Evolutionary conservation across 2,329 filamentous ascomycete genomes (phyloP), one percentile per base, ranked within the genome.

Genomic region (Dactylella cylindrospora): DNA sequence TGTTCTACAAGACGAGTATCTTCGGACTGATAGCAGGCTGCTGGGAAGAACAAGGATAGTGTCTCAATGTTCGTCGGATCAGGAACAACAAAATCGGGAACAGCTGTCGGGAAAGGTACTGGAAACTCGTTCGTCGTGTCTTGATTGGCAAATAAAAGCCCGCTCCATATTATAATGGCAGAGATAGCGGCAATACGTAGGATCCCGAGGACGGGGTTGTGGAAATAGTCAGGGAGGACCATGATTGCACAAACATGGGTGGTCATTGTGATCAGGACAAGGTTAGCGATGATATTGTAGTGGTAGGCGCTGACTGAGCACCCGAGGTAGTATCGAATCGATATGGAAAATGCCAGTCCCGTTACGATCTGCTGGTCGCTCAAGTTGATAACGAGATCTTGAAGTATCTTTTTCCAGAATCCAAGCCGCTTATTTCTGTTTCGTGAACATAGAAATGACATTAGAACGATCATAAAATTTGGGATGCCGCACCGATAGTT

Each of bases 241-340:
- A 43, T 13, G 3, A 43, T 43, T 23, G 39, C 20, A 15, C 20
- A 43, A 4, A 43, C 39, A 43, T 43, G 39, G 22, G 39, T 43
- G 9, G 20, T 26, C 39, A 43, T 43, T 12, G 39, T 43, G 3
- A 43, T 43, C 20, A 43, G 39, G 17, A 43, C 17, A 23, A 43
- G 39, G 17, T 43, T 43, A 9, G 39, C 39, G 17, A 43, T 8
- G 19, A 43, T 43, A 15, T 43, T 28, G 39, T 43, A 43, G 13
- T 43, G 39, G 13, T 43, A 43, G 7, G 39, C 39, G 3, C 5
- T 26, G 23, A 43, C 39, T 13, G 4, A 5, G 13, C 39, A 43
- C 13, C 39, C 39, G 12, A n/a, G 39, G 22, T 6, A 43, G 22
- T 26, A 43, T 43, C 20, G 23, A 25, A 28, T 19, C 39, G 39